Conservation (phyloP, 352 stramenopile species). For the Phytophthora europaea region DNA sequence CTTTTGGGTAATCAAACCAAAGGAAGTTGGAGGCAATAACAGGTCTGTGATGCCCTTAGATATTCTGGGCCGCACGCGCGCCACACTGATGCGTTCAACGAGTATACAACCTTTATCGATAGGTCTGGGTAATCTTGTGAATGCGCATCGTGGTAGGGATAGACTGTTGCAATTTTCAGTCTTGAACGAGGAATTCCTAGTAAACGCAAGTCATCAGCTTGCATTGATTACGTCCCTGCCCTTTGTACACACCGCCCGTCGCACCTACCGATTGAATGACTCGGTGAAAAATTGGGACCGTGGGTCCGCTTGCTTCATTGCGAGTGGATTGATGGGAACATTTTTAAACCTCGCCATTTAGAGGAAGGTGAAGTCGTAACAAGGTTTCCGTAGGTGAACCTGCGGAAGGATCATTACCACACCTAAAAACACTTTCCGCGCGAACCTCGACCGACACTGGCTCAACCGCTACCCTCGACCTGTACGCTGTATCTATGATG, state of each 20-base stretch:
- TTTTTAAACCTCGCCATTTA: too few species aligned
- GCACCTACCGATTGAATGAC: conserved; percentile 35
- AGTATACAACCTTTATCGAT: not conserved
- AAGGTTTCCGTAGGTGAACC: too few species aligned
- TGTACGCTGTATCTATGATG: not conserved
- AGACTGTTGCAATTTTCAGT: conserved; percentile 22
- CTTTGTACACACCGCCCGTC: conserved; percentile 30
- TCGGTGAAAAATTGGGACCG: conserved; percentile 34
- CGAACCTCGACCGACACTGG: conserved; percentile 7
- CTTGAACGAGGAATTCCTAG: conserved; percentile 29
- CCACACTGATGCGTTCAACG: conserved; percentile 6
- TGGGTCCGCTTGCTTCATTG: conserved; percentile 31
- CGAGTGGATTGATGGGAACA: conserved; percentile 24
- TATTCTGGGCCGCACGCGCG: conserved; percentile 21
- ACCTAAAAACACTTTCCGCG: too few species aligned
- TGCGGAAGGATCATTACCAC: too few species aligned
- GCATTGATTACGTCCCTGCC: conserved; percentile 27
- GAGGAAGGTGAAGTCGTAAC: too few species aligned
- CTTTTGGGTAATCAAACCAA: conserved; percentile 27
- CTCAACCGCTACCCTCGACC: not conserved
- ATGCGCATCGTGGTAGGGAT: conserved; percentile 19
- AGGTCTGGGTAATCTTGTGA: conserved; percentile 26
- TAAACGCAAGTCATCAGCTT: conserved; percentile 32
- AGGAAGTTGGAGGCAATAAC: conserved; percentile 30
- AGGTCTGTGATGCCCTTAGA: conserved; percentile 30